Base-by-base conservation (phyloP, 306 rosid genomes). In the Trifolium repens region DNA sequence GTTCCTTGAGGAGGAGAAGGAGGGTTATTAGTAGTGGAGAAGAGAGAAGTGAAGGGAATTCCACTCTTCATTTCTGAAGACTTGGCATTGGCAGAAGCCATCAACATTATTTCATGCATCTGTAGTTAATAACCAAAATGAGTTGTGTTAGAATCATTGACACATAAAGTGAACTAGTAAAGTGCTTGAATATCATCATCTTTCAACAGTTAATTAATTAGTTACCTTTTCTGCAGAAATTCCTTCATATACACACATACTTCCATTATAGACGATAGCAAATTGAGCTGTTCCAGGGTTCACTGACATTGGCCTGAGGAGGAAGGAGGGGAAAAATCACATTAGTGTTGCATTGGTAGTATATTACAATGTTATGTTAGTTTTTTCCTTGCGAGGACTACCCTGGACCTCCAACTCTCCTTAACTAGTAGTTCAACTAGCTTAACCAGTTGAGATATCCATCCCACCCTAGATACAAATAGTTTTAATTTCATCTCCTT, bases 201-300 rank as follows among this genome's bases (percentile, higher is more conserved):
- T 76, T 77, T 57, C 37, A 60, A 35, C 14, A 50, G 42, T 16
- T 54, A 37, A 7, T 54, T 75, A 86, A 0, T n/a, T n/a, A n/a
- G n/a, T 46, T 24, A 58, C 96, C 89, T 88, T 91, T 43, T 84
- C 89, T 67, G 85, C 88, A 66, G 93, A 84, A 66, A 91, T 78
- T 71, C 88, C 89, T 44, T 91, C 88, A 77, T 84, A 91, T 77
- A 82, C 79, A 57, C 69, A 82, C 55, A 89, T 84, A 1, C 82
- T 85, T 72, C 96, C 96, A 8, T 86, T 85, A 27, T 80, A 91
- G 70, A 80, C 71, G 70, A 91, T 87, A 71, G 85, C 83, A 53
- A 91, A 88, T 76, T 80, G 86, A 79, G 76, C 72, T 24, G 75
- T 46, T 78, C 63, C 15, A 35, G 75, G 72, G 49, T 72, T 79